Evolutionary conservation across 2,329 filamentous ascomycete genomes (phyloP).

Genomic region (Colletotrichum karsti): DNA sequence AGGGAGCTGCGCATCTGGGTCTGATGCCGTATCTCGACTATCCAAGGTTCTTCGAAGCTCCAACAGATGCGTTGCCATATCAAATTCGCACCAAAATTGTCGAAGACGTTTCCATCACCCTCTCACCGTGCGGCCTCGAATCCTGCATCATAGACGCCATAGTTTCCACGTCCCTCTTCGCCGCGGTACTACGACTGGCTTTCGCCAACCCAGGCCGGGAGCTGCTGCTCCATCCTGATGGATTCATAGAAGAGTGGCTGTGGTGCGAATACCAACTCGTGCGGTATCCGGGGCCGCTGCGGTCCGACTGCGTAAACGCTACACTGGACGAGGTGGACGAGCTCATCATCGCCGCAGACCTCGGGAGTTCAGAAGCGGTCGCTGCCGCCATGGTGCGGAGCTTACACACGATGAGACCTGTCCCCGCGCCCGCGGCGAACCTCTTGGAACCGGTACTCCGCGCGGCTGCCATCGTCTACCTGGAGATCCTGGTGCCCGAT

Average conservation of each 20-base stretch:
- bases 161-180: slow-evolving; percentile 36
- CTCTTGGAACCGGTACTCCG: slow-evolving; percentile 39
- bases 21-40: slow-evolving; percentile 42
- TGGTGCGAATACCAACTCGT: slow-evolving; percentile 39
- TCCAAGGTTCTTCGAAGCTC: slow-evolving; percentile 32
- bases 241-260: slow-evolving; percentile 42
- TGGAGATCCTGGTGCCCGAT: slow-evolving; percentile 42
- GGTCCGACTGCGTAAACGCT: slow-evolving; percentile 14
- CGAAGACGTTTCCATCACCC: slow-evolving; percentile 30
- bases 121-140: slow-evolving; percentile 34
- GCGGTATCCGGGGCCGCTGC: slow-evolving; percentile 35
- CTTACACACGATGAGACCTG: background rate
- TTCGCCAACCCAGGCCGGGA: slow-evolving; percentile 12
- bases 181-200: slow-evolving; percentile 34
- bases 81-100: slow-evolving; percentile 25
- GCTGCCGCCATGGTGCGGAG: background rate
- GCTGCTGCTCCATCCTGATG: slow-evolving; percentile 37
- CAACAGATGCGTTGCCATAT: slow-evolving; percentile 34
- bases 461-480: slow-evolving; percentile 38
- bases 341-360: background rate
- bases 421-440: slow-evolving; percentile 4
- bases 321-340: slow-evolving; percentile 4
- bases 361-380: background rate
- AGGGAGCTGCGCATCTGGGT: slow-evolving; percentile 42
- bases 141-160: slow-evolving; percentile 35